Percentiles rank a stretch among this genome's conserved stretches.
These are phyloP conservation scores for Naganishia randhawae DNA, from an alignment of 768 basidiomycete genomes.

Conservation along the genomic window DNA sequence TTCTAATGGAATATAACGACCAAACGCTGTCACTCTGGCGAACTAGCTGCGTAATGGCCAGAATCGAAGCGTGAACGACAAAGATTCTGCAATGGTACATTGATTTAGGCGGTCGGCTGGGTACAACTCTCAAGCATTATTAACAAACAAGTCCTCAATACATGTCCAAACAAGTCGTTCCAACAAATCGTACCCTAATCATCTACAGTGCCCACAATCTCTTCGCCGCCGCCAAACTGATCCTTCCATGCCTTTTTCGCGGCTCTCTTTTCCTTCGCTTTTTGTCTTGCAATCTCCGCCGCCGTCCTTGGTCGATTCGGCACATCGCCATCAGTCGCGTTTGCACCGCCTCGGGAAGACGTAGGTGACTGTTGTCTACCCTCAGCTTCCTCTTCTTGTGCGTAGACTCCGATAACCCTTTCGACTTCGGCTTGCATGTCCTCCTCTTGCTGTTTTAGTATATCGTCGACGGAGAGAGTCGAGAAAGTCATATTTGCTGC, in stretches of 20 bases:
- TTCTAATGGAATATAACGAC: too few species aligned
- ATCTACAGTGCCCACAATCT: constrained; percentile 11
- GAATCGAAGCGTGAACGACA: too few species aligned
- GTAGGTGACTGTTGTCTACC: constrained; percentile 11
- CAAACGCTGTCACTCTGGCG: too few species aligned
- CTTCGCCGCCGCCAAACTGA: constrained; percentile 1
- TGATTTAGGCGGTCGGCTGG: too few species aligned
- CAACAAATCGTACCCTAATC: not conserved
- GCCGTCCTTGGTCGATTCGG: not conserved
- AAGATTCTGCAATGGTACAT: too few species aligned
- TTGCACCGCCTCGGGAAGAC: constrained; percentile 16
- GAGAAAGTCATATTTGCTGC: constrained; percentile 18
- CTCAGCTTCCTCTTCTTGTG: not conserved
- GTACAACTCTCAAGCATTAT: not conserved
- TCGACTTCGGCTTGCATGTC: constrained; percentile 15
- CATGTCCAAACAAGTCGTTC: not conserved
- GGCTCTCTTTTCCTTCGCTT: constrained; percentile 3
- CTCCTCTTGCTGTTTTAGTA: constrained; percentile 11
- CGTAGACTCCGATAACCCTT: not conserved
- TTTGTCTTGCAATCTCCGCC: constrained; percentile 10
- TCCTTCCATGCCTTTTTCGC: constrained; percentile 5
- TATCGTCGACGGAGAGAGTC: constrained; percentile 4
- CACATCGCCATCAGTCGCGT: not conserved
- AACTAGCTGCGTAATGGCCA: too few species aligned
- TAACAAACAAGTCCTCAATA: not conserved